Base-by-base conservation (phyloP, 106 monocot genomes). In the Dioscorea zingiberensis region DNA sequence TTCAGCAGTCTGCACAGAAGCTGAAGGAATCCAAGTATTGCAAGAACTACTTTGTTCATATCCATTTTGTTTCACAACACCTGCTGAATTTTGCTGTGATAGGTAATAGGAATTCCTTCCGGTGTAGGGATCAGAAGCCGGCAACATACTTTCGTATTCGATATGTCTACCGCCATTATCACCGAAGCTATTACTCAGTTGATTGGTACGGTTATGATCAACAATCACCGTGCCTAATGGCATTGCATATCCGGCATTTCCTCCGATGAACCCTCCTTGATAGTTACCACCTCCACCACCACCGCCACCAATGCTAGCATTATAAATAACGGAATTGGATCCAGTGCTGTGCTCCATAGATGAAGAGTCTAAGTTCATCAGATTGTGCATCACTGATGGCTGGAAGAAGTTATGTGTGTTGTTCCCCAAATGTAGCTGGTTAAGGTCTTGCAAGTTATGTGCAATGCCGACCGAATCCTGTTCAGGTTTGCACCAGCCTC, bases 401-500 rank as follows among this genome's bases (percentile, higher is more conserved):
- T 83, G 85, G 63, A 87, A 84, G 69, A 81, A 76, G 44, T 81
- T 86, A 69, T 81, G 80, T 27, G 66, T 69, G 65, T 51, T 68
- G 55, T 27, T 64, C 5, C 73, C 69, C 47, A 69, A 55, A 8
- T 72, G 70, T 11, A 79, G 68, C 27, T 79, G 81, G 13, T 77
- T 81, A 10, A 87, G 66, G 2, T 87, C 82, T 19, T 87, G 84
- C 46, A 78, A 55, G 58, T 67, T 74, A 6, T 80, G 85, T 0
- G 73, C 73, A 0, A 78, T 62, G 1, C 64, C 30, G 23, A 56
- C 47, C 11, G 27, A 59, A 15, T 93, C 88, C 9, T 84, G 84
- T 71, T 93, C 93, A 58, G 73, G 83, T 71, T 89, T 89, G 78
- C 78, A 84, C 89, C 89, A 92, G 5, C 59, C 81, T 17, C 70